Base-by-base conservation (phyloP, 2,329 filamentous ascomycete genomes). In the Paraphaeosphaeria sporulosa region DNA sequence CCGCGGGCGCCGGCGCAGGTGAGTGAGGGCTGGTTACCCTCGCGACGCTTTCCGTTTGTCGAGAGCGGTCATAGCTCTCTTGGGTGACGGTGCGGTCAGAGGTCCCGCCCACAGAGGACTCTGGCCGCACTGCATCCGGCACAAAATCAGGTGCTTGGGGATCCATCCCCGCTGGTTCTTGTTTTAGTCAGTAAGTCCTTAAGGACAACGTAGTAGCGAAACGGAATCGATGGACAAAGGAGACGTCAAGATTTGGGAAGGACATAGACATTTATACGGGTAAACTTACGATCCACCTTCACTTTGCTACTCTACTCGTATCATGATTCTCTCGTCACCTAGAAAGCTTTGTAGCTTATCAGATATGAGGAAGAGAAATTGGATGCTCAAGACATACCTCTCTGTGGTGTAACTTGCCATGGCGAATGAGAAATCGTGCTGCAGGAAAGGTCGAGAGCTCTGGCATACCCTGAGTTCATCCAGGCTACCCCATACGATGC, bases 221-320 rank as follows among this genome's bases (percentile, higher is more conserved):
- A 23, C 17, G 12, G 3, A 40, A 52, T 27, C 10, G n/a, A 15
- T 15, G 4, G 15, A n/a, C 15, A n/a, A n/a, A 40, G n/a, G 17
- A n/a, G 10, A 51, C 38, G 21, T 7, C 3, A 15, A 50, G 9
- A 15, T 30, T 7, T 4, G 10, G n/a, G 9, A 32, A 7, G 2
- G n/a, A 9, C 6, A 7, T 21, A 5, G 13, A 10, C 8, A n/a
- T 42, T 27, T 30, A 53, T 30, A 42, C 12, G 36, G 27, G 30
- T 1, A 43, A n/a, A 48, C 53, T 55, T 36, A 30, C 42, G 48
- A 48, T 48, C 27, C 43, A 10, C 8, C 43, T 48, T 55, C 43
- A 55, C 43, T 9, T 38, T 7, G 43, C 43, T 2, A 17, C 12
- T 48, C 13, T 7, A 27, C 25, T 6, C 32, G 3, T 32, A 9